Evolutionary conservation across 192 early-diverging fungal species (phyloP).

Genomic region (Gigaspora rosea): DNA sequence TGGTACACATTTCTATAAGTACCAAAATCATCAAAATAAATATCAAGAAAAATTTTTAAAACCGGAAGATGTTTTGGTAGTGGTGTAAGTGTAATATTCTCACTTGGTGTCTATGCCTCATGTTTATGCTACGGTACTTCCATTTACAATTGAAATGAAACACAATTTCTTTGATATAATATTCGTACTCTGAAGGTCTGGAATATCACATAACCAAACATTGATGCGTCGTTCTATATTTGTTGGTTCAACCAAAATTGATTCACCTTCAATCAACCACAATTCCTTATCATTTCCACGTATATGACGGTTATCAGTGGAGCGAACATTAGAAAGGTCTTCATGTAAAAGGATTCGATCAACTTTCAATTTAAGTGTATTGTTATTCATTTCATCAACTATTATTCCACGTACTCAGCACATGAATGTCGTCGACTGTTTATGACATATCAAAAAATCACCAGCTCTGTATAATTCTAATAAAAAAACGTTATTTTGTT

Average conservation of each 20-base stretch:
- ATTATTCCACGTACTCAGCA: background rate
- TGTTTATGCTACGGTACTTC: background rate
- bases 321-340: background rate
- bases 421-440: background rate
- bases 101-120: background rate
- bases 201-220: conserved; percentile 6
- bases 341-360: background rate
- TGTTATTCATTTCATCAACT: background rate
- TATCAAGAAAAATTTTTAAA: conserved; percentile 13
- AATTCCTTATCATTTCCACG: background rate
- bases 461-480: background rate
- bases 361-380: background rate
- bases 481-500: too few relatives aligned
- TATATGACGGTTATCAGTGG: background rate
- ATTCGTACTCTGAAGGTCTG: background rate
- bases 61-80: background rate
- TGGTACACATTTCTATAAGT: conserved; percentile 12
- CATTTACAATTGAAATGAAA: background rate
- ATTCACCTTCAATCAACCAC: background rate
- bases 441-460: background rate
- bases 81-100: background rate
- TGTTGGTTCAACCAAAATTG: background rate
- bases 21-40: conserved; percentile 24
- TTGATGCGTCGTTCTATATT: background rate
- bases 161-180: conserved; percentile 6